Evolutionary conservation across 2,329 filamentous ascomycete genomes (phyloP).

Genomic region (Penicillium aurantiogriseum): DNA sequence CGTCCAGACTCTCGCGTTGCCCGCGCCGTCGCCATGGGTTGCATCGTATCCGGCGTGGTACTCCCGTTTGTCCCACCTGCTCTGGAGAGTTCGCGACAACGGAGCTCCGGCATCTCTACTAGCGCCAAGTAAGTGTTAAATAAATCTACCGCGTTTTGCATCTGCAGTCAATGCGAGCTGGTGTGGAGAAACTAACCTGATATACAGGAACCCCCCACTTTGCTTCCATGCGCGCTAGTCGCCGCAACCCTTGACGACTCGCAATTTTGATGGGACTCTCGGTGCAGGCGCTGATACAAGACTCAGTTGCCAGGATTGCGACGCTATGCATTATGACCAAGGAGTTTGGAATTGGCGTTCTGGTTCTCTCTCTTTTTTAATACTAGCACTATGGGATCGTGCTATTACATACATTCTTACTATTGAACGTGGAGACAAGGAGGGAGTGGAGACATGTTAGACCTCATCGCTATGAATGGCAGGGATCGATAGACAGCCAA

Average conservation of each 20-base stretch:
- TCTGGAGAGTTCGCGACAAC: slow-evolving; percentile 46
- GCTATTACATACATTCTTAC: neutral
- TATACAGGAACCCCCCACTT: slow-evolving; percentile 39
- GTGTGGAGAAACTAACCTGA: slow-evolving; percentile 12
- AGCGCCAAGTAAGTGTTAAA: slow-evolving; percentile 36
- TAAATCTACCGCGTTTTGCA: neutral
- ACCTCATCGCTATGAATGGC: neutral
- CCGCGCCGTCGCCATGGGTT: slow-evolving; percentile 42
- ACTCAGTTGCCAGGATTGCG: neutral
- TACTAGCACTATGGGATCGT: neutral
- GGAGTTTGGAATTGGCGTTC: slow-evolving; percentile 21
- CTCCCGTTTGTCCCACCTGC: slow-evolving; percentile 49
- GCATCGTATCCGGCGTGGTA: slow-evolving; percentile 44
- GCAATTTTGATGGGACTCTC: neutral
- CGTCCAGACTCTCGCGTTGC: slow-evolving; percentile 40
- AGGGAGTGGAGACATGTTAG: neutral
- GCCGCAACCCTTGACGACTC: neutral
- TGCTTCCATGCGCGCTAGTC: slow-evolving; percentile 44
- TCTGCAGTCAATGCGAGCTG: neutral
- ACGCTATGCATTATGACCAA: slow-evolving; percentile 15
- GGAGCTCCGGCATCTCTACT: slow-evolving; percentile 38
- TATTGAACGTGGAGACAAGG: neutral
- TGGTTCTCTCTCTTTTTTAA: neutral
- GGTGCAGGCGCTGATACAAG: slow-evolving; percentile 16
- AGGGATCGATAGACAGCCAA: neutral